phyloP scores from a whole-genome alignment of 345 rosid genomes.

The Rhodamnia rubescens region DNA sequence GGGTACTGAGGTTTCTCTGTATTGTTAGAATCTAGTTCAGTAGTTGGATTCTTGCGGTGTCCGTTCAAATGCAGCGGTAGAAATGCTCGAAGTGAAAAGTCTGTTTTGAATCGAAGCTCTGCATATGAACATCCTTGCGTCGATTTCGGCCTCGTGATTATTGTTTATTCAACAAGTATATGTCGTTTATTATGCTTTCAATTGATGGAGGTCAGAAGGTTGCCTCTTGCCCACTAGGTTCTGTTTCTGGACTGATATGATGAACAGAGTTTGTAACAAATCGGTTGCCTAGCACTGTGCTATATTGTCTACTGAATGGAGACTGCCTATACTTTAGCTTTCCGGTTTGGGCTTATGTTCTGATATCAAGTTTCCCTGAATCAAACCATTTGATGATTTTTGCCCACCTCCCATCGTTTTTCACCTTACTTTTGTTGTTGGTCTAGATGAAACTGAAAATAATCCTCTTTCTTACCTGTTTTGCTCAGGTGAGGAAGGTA shows the following conservation, averaged over 20 bases:
- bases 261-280: neutral
- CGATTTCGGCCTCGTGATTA: neutral
- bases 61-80: neutral
- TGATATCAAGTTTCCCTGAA: neutral
- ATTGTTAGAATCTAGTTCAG: neutral
- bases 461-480: neutral
- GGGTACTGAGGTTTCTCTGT: neutral
- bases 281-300: neutral
- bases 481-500: conserved; percentile 26
- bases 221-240: neutral
- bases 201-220: neutral
- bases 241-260: neutral
- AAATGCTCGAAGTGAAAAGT: neutral
- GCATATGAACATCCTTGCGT: neutral
- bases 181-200: neutral
- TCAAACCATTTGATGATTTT: neutral
- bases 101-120: neutral
- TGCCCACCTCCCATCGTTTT: no score
- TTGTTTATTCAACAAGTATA: neutral
- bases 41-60: neutral
- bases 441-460: neutral
- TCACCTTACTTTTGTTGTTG: neutral
- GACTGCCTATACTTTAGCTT: neutral
- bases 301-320: neutral
- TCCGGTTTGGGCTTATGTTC: neutral